phyloP scores from a whole-genome alignment of 345 rosid genomes.

The Alliaria petiolata region DNA sequence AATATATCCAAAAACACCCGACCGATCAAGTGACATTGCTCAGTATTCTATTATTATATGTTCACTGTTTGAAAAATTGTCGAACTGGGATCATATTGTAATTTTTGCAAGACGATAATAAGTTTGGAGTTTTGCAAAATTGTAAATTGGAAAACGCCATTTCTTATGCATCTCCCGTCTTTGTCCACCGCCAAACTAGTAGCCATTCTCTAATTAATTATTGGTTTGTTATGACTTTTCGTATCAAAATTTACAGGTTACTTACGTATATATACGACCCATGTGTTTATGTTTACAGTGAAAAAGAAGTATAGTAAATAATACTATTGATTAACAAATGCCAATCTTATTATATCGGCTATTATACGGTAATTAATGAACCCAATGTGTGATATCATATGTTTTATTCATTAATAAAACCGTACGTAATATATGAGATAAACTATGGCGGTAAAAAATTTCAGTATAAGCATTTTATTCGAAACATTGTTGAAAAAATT shows the following conservation, averaged over 20 bases:
- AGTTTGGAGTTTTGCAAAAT: conserved; percentile 25
- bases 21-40: conserved; percentile 34
- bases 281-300: background rate
- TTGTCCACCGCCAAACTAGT: conserved; percentile 31
- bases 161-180: conserved; percentile 8
- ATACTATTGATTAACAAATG: too few relatives aligned
- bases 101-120: background rate
- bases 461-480: too few relatives aligned
- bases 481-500: background rate
- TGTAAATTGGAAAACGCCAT: conserved; percentile 31
- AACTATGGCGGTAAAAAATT: too few relatives aligned
- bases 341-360: too few relatives aligned
- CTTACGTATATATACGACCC: background rate
- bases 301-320: too few relatives aligned
- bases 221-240: background rate
- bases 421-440: too few relatives aligned
- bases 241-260: background rate
- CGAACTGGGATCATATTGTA: conserved; percentile 14
- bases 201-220: conserved; percentile 8
- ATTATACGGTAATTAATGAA: background rate
- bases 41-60: conserved; percentile 25
- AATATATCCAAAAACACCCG: conserved; percentile 30
- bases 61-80: conserved; percentile 24
- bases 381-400: background rate
- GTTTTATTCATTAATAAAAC: background rate